Conservation (phyloP, 2,329 filamentous ascomycete genomes). For the Cercospora citrullina region DNA sequence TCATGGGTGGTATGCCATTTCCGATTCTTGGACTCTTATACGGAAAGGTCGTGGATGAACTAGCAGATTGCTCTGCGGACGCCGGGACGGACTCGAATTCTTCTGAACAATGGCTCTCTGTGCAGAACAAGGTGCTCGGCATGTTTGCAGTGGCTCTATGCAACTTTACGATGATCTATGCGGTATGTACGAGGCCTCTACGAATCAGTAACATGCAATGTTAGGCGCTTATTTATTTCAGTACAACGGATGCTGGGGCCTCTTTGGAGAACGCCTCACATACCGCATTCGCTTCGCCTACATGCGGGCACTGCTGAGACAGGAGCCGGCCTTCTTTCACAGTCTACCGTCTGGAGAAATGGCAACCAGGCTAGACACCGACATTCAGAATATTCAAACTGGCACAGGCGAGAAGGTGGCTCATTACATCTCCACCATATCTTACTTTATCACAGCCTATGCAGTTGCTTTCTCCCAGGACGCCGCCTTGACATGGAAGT, state of each 20-base stretch:
- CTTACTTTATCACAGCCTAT: conserved; percentile 65
- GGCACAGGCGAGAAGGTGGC: conserved; percentile 72
- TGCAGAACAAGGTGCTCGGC: conserved; percentile 7
- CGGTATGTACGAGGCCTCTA: background rate
- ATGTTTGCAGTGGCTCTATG: conserved; percentile 1
- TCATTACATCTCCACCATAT: conserved; percentile 60
- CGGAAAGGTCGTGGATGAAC: conserved; percentile 4
- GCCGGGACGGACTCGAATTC: background rate
- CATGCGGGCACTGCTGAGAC: conserved; percentile 57
- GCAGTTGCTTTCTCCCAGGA: conserved; percentile 67
- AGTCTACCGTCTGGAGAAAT: conserved; percentile 63
- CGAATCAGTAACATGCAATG: background rate
- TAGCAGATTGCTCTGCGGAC: conserved; percentile 2
- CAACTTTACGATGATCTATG: conserved; percentile 6
- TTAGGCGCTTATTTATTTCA: background rate
- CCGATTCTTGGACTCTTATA: conserved; percentile 1
- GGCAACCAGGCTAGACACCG: conserved; percentile 59
- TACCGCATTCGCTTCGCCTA: conserved; percentile 63
- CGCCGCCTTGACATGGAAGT: conserved; percentile 61
- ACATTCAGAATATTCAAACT: conserved; percentile 66
- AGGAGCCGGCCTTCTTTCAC: conserved; percentile 66
- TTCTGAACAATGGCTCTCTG: conserved; percentile 5
- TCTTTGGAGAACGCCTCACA: conserved; percentile 63
- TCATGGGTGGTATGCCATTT: conserved; percentile 4
- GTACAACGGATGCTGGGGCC: conserved; percentile 51